A percentile compares a stretch with the other conserved stretches of the same genome.
Evolutionary conservation across 768 basidiomycete species (phyloP).

Genomic region (Pleurotus cornucopiae): DNA sequence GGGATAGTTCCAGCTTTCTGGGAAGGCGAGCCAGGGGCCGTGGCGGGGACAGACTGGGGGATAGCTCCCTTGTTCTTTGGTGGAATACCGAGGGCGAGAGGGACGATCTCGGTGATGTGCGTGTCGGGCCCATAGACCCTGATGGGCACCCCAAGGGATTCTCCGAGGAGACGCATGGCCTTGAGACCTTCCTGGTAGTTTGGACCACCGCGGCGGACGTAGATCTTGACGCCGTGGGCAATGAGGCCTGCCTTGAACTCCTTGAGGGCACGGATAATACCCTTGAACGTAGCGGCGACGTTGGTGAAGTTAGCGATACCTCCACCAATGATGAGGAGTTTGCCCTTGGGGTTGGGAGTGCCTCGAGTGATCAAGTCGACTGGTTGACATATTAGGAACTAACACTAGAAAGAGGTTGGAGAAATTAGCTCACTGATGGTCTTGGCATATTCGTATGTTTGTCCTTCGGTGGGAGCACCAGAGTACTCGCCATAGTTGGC

Average conservation of each 20-base stretch:
- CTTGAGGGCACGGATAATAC: constrained; percentile 96
- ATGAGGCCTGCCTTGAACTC: constrained; percentile 87
- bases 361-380: constrained; percentile 95
- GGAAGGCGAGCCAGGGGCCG: constrained; percentile 44
- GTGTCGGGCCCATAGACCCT: constrained; percentile 97
- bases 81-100: constrained; percentile 91
- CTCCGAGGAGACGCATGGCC: constrained; percentile 96
- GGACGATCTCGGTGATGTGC: constrained; percentile 98
- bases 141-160: constrained; percentile 96
- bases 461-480: constrained; percentile 95
- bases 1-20: constrained; percentile 33
- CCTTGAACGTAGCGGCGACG: constrained; percentile 99
- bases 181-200: constrained; percentile 99
- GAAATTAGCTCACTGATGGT: constrained; percentile 69
- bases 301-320: constrained; percentile 99
- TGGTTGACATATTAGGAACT: constrained; percentile 19
- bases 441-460: constrained; percentile 99
- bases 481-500: constrained; percentile 99
- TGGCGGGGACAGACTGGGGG: constrained; percentile 24
- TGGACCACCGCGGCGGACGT: constrained; percentile 95
- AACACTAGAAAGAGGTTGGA: neutral
- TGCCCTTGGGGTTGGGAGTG: constrained; percentile 77
- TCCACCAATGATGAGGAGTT: constrained; percentile 99
- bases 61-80: constrained; percentile 31
- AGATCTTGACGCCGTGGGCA: constrained; percentile 86